phyloP scores from a whole-genome alignment of 23 red algal species.

The Agarophyton chilense region DNA sequence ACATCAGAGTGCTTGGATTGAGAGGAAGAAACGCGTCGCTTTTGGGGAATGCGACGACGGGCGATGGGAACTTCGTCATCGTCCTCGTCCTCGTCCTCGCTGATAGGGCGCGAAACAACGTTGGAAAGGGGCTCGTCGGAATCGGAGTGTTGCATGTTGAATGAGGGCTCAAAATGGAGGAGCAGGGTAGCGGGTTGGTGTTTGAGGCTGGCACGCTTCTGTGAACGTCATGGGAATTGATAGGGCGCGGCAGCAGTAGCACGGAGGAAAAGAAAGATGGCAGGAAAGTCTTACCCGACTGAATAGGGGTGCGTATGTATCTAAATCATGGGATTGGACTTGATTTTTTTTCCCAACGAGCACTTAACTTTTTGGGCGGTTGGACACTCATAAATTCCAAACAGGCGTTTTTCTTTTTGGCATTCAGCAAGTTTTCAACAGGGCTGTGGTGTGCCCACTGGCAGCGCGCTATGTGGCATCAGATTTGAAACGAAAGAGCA shows the following conservation, averaged over 20 bases:
- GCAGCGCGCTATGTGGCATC: background rate
- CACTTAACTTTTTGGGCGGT: constrained; percentile 25
- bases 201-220: background rate
- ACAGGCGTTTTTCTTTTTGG: background rate
- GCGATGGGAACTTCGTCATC: constrained; percentile 26
- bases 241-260: constrained; percentile 1
- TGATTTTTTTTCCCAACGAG: constrained; percentile 29
- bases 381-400: background rate
- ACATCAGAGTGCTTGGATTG: constrained; percentile 6
- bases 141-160: background rate
- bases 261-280: background rate
- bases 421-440: constrained; percentile 27
- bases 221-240: constrained; percentile 25
- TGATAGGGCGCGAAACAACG: background rate
- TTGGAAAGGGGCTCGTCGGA: constrained; percentile 28
- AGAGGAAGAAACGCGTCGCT: constrained; percentile 24
- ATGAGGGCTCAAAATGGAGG: background rate
- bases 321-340: background rate
- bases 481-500: background rate
- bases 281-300: constrained; percentile 21
- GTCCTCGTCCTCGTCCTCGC: constrained; percentile 32
- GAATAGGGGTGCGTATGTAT: background rate
- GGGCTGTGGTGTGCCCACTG: background rate
- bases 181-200: background rate
- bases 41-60: constrained; percentile 28